Evolutionary conservation across 2,329 filamentous ascomycete genomes (phyloP), one percentile per base, ranked within the genome.

Genomic region (Xylaria sp.): DNA sequence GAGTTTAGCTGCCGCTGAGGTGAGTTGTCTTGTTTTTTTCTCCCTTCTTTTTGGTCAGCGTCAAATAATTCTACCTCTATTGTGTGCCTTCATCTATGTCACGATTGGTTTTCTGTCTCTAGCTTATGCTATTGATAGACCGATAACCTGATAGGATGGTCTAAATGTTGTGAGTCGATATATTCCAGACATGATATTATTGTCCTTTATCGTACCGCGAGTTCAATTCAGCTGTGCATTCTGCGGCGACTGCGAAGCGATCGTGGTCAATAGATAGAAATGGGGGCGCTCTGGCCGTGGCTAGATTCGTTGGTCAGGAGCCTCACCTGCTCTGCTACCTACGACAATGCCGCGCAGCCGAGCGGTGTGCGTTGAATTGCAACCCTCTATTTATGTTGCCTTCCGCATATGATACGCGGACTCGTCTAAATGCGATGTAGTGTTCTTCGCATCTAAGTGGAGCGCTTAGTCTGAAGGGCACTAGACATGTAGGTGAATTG

Each of bases 331-430:
- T 27, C 54, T 68, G 32, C 55, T 27, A 45, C 47, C 50, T 55
- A 54, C 24, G 58, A 56, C 36, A 19, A 68, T 64, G 50, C 24
- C 42, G 48, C 61, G 59, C 24, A 70, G 64, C 63, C 48, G 61
- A 71, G 69, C 66, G 63, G 69, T 69, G 67, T 65, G 61, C 24
- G 47, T 30, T 51, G 53, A 51, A 70, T 51, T 66, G 56, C 55
- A 70, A 70, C 69, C 61, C 59, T 67, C 51, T 54, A 55, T 58
- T 53, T 42, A 53, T 39, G 51, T 59, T 65, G 27, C 64, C 61
- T 59, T 69, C 61, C 55, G 56, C 24, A 47, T 50, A 59, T 63
- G 61, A 64, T 64, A 42, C 67, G 58, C 60, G 55, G 54, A 39
- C 50, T 63, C 60, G 48, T 69, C 57, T 64, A 56, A 32, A 64